Percentiles rank a stretch among this genome's conserved stretches.
phyloP scores from a whole-genome alignment of 2,329 filamentous ascomycete genomes.

The Colletotrichum viniferum region DNA sequence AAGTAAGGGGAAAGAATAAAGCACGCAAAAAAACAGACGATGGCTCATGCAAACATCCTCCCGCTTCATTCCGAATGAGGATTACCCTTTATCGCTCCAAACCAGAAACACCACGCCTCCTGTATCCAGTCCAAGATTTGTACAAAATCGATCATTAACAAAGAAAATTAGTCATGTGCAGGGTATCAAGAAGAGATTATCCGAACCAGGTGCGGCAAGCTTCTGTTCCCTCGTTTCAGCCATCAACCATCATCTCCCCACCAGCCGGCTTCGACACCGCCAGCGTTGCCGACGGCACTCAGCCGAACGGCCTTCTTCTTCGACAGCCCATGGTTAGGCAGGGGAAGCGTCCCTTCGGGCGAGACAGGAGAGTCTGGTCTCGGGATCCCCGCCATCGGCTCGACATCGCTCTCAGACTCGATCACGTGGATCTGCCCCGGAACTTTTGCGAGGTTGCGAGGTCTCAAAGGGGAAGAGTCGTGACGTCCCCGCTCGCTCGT shows the following conservation, averaged over 20 bases:
- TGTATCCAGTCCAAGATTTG: background rate
- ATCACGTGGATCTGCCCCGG: background rate
- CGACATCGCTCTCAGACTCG: constrained; percentile 25
- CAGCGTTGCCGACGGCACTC: constrained; percentile 41
- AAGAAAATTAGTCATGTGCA: constrained; percentile 19
- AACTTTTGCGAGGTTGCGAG: background rate
- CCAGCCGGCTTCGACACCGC: constrained; percentile 34
- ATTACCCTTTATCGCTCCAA: background rate
- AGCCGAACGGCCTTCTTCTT: constrained; percentile 46
- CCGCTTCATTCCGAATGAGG: constrained; percentile 1
- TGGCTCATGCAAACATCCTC: background rate
- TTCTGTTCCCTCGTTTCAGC: constrained; percentile 1
- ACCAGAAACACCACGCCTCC: constrained; percentile 2
- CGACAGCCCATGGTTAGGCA: constrained; percentile 22
- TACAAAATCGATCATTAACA: constrained; percentile 10
- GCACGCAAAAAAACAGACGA: background rate
- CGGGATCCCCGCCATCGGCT: constrained; percentile 32
- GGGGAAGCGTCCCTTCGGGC: background rate
- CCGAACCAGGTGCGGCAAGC: background rate
- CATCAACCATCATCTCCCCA: constrained; percentile 48
- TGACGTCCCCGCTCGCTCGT: constrained; percentile 2
- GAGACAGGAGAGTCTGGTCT: constrained; percentile 42
- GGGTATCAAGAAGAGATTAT: constrained; percentile 23
- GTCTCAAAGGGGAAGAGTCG: constrained; percentile 7
- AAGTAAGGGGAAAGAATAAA: background rate